Conservation (phyloP, 805 yeast genomes). For the Kazachstania martiniae region DNA sequence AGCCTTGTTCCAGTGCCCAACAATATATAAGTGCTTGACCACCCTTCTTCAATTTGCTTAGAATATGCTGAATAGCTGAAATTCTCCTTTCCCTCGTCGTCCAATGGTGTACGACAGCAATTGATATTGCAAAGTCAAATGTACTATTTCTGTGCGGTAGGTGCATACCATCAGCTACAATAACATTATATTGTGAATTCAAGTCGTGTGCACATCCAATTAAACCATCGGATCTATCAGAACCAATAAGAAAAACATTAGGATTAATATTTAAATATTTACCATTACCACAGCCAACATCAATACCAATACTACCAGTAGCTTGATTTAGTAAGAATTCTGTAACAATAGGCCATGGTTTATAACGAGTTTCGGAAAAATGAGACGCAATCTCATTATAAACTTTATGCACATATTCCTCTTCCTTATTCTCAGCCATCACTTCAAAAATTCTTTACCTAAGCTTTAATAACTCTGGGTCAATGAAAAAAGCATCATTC, state of each 20-base stretch:
- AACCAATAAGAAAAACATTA: slow-evolving; percentile 59
- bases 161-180: slow-evolving; percentile 71
- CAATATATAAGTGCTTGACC: slow-evolving; percentile 80
- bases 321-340: slow-evolving; percentile 42
- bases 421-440: slow-evolving; percentile 51
- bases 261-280: slow-evolving; percentile 71
- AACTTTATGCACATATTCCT: slow-evolving; percentile 76
- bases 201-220: slow-evolving; percentile 49
- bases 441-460: too few species aligned
- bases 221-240: slow-evolving; percentile 61
- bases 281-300: slow-evolving; percentile 97
- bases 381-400: slow-evolving; percentile 89
- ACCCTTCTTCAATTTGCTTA: slow-evolving; percentile 43
- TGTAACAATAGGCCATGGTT: slow-evolving; percentile 95
- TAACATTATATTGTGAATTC: slow-evolving; percentile 35
- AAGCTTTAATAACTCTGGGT: too few species aligned
- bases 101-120: slow-evolving; percentile 94
- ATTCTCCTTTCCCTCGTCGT: slow-evolving; percentile 73
- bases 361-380: slow-evolving; percentile 87
- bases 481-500: too few species aligned
- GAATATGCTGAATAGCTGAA: slow-evolving; percentile 59
- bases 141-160: slow-evolving; percentile 41
- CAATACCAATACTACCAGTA: slow-evolving; percentile 65
- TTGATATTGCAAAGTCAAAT: slow-evolving; percentile 81
- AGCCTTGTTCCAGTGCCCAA: slow-evolving; percentile 93